Base-by-base conservation (phyloP, 306 rosid genomes). In the Hippophae tibetana region DNA sequence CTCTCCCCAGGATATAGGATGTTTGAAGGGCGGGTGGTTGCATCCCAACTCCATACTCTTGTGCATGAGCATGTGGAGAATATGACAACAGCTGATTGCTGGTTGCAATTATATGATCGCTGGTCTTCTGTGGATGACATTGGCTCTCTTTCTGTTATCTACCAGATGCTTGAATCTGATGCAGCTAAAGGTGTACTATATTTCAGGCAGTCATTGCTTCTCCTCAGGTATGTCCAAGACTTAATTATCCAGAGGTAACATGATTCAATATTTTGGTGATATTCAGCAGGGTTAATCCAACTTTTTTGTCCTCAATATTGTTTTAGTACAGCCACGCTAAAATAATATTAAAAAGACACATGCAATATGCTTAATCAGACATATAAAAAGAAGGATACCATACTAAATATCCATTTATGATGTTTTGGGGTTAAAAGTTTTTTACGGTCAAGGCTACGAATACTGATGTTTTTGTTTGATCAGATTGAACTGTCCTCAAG, bases 51-150 rank as follows among this genome's bases (percentile, higher is more conserved):
- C 59, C 72, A 87, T 57, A 84, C 93, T 13, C 97, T 89, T 54
- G 97, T 89, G 52, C 81, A 69, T 55, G 97, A 82, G 76, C 97
- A 89, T 73, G 87, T 89, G 50, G 86, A 74, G 52, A 86, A 84
- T 69, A 86, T 90, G 97, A 89, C 97, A 41, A 78, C 93, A 7
- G 97, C 89, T 61, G 97, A 89, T 76, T 89, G 93, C 54, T 89
- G 97, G 97, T 78, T 79, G 51, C 87, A 76, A 62, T 69, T 89
- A 77, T 89, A 89, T 53, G 93, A 89, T 70, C 80, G 93, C 64
- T 89, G 97, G 97, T 89, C 97, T 47, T 76, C 95, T 44, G 95
- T 89, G 62, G 93, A 89, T 75, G 97, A 89, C 80, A 78, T 82
- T 26, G 95, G 94, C 46, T 89, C 97, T 53, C 84, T 89, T 43